phyloP scores from a whole-genome alignment of 495 filamentous ascomycete species.

The Platismatia glauca region DNA sequence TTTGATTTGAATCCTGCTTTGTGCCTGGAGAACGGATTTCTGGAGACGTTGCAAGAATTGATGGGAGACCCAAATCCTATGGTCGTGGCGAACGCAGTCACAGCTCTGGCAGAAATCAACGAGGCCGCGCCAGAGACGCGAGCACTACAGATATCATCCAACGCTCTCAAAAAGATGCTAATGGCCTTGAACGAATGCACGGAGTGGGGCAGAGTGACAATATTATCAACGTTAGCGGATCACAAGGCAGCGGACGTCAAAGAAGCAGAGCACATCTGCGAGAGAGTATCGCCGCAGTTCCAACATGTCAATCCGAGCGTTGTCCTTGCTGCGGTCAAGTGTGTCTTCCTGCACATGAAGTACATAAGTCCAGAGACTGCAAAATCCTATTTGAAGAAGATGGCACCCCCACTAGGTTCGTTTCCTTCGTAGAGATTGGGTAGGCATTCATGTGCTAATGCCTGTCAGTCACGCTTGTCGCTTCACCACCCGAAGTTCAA shows the following conservation, averaged over 20 bases:
- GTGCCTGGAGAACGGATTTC: conserved; percentile 93
- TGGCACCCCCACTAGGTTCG: conserved; percentile 90
- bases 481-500: conserved; percentile 92
- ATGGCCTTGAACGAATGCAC: conserved; percentile 98
- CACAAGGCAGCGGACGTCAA: conserved; percentile 80
- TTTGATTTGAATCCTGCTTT: conserved; percentile 87
- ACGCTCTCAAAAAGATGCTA: conserved; percentile 82
- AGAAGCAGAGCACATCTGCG: conserved; percentile 97
- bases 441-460: conserved; percentile 23
- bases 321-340: conserved; percentile 92
- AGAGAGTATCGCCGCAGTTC: conserved; percentile 91
- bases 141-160: conserved; percentile 70
- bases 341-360: conserved; percentile 95
- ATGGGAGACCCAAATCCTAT: conserved; percentile 97
- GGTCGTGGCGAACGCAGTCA: conserved; percentile 96
- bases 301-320: conserved; percentile 98
- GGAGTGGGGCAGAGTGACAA: conserved; percentile 97
- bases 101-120: conserved; percentile 82
- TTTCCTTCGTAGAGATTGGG: conserved; percentile 20
- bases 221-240: conserved; percentile 80
- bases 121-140: conserved; percentile 85
- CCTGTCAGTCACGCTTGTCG: conserved; percentile 76
- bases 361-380: conserved; percentile 66
- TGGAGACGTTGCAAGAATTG: conserved; percentile 91
- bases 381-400: conserved; percentile 85